A percentile compares a stretch with the other conserved stretches of the same genome.
phyloP scores from a whole-genome alignment of 1,284 basidiomycete species.

The Cutaneotrichosporon mucoides region DNA sequence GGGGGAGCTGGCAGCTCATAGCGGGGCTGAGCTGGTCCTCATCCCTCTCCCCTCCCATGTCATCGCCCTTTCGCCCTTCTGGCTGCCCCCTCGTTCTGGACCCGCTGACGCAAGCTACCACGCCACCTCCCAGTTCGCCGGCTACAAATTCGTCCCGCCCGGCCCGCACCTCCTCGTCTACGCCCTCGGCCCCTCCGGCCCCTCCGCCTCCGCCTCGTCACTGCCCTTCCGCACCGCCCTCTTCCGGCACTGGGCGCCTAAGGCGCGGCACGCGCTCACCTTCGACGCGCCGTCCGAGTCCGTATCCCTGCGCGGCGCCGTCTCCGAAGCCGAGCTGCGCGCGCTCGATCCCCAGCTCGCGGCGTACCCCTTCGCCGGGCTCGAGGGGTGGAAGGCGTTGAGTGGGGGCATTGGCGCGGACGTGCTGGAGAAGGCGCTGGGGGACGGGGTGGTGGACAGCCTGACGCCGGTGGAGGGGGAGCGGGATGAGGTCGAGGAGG shows the following conservation, averaged over 20 bases:
- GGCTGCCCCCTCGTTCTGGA: not conserved
- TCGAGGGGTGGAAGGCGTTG: slow-evolving; percentile 40
- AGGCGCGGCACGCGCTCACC: slow-evolving; percentile 30
- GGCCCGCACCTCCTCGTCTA: slow-evolving; percentile 45
- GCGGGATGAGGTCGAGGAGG: slow-evolving; percentile 16
- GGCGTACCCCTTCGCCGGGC: slow-evolving; percentile 45
- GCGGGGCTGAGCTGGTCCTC: too few species aligned
- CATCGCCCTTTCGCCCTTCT: too few species aligned
- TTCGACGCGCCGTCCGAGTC: slow-evolving; percentile 21
- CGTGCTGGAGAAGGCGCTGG: slow-evolving; percentile 37
- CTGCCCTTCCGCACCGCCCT: slow-evolving; percentile 30
- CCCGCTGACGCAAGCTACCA: slow-evolving; percentile 29
- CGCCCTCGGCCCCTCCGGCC: slow-evolving; percentile 15
- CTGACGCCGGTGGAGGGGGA: slow-evolving; percentile 34
- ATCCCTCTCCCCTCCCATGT: too few species aligned
- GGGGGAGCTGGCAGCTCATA: too few species aligned
- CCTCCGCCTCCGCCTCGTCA: slow-evolving; percentile 9
- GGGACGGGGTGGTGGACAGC: slow-evolving; percentile 37
- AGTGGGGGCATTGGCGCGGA: slow-evolving; percentile 27
- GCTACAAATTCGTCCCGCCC: slow-evolving; percentile 47
- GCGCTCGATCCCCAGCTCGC: slow-evolving; percentile 47
- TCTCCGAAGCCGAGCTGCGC: slow-evolving; percentile 43
- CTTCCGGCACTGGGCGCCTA: slow-evolving; percentile 23
- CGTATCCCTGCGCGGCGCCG: slow-evolving; percentile 14
- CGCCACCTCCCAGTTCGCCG: slow-evolving; percentile 33